Evolutionary conservation across 2,329 filamentous ascomycete genomes (phyloP).

Genomic region (Furcasterigmium sp.): DNA sequence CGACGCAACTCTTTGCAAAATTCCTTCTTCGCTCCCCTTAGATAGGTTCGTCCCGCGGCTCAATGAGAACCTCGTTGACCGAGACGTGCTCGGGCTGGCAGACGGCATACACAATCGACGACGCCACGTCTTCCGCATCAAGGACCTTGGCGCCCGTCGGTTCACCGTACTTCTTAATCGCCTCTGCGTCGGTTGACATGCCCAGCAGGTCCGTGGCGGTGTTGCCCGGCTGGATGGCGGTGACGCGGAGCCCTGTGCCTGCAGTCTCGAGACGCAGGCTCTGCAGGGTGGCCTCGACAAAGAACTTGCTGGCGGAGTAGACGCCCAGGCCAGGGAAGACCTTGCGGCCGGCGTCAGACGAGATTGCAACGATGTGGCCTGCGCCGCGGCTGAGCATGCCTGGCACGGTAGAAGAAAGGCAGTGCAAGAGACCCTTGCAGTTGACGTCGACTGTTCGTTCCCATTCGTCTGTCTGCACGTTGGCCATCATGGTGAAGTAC

Average conservation of each 20-base stretch:
- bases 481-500: slow-evolving; percentile 87
- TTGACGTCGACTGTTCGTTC: slow-evolving; percentile 80
- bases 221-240: slow-evolving; percentile 72
- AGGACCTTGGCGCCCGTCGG: slow-evolving; percentile 70
- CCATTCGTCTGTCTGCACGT: slow-evolving; percentile 69
- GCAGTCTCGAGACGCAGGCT: slow-evolving; percentile 70
- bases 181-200: slow-evolving; percentile 72
- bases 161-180: slow-evolving; percentile 73
- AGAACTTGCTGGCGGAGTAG: slow-evolving; percentile 81
- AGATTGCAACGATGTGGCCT: slow-evolving; percentile 76
- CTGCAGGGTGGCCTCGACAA: slow-evolving; percentile 78
- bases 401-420: slow-evolving; percentile 64
- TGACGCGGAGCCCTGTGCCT: slow-evolving; percentile 67
- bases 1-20: too few species aligned
- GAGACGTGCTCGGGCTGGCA: slow-evolving; percentile 70
- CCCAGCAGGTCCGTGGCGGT: slow-evolving; percentile 66
- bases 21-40: too few species aligned
- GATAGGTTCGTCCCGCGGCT: slow-evolving; percentile 71
- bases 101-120: slow-evolving; percentile 68
- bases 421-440: slow-evolving; percentile 76
- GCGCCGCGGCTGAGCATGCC: slow-evolving; percentile 63
- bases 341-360: slow-evolving; percentile 75
- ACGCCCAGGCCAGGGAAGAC: slow-evolving; percentile 78
- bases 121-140: slow-evolving; percentile 67
- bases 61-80: slow-evolving; percentile 76